Percentiles rank a stretch among this genome's conserved stretches.
phyloP scores from a whole-genome alignment of 176 grass and related monocot genomes.

The Puccinellia tenuiflora region DNA sequence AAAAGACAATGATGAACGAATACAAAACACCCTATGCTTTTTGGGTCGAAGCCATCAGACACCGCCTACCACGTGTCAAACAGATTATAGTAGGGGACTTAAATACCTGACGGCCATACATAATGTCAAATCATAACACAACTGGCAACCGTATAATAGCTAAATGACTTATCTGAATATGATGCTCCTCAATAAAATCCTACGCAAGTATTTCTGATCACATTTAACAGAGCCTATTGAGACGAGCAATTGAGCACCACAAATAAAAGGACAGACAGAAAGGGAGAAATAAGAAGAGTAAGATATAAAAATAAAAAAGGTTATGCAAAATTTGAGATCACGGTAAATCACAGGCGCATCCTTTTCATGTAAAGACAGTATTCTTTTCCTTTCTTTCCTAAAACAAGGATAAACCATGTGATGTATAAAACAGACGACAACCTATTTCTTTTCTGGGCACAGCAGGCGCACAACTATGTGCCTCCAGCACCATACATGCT shows the following conservation, averaged over 20 bases:
- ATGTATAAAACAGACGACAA: constrained; percentile 25
- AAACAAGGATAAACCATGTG: constrained; percentile 23
- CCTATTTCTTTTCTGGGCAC: constrained; percentile 45
- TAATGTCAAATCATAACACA: background rate
- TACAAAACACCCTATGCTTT: too few relatives aligned
- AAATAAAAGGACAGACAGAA: background rate
- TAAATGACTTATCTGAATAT: background rate
- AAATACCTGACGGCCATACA: too few relatives aligned
- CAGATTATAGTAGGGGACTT: too few relatives aligned
- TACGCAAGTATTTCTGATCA: background rate
- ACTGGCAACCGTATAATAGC: background rate
- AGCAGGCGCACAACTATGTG: constrained; percentile 27
- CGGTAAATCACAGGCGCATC: background rate
- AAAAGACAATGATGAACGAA: too few relatives aligned
- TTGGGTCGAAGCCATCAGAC: background rate
- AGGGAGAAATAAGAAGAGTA: background rate
- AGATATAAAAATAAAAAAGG: background rate
- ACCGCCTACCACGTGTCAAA: too few relatives aligned
- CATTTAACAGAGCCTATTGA: background rate
- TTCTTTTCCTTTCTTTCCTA: constrained; percentile 12
- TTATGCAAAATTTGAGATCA: background rate
- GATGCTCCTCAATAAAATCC: background rate
- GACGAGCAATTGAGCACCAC: background rate
- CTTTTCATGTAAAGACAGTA: background rate
- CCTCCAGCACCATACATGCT: constrained; percentile 41